Conservation (phyloP, 163 green algal species). For the Scenedesmus sp. region DNA sequence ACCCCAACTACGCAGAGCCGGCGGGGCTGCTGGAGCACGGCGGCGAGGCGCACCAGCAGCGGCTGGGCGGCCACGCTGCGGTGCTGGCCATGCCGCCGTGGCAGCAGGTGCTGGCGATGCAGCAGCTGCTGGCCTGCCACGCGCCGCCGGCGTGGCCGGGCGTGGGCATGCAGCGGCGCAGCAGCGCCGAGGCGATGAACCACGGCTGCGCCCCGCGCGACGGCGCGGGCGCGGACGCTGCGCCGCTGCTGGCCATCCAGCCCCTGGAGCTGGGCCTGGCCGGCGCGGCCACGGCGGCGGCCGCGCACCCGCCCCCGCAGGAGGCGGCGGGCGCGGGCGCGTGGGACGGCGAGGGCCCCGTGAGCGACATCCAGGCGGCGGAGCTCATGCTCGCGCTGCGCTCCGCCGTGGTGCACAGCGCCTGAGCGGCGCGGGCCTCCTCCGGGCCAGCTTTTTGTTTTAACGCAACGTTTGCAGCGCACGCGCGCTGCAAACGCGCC, state of each 20-base stretch:
- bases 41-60: neutral
- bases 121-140: neutral
- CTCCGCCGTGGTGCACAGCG: too few relatives aligned
- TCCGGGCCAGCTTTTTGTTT: too few relatives aligned
- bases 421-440: too few relatives aligned
- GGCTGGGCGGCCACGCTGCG: neutral
- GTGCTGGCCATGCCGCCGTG: neutral
- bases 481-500: too few relatives aligned
- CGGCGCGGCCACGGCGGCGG: too few relatives aligned
- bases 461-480: too few relatives aligned
- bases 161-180: neutral
- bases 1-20: slow-evolving; percentile 4
- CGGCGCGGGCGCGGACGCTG: neutral
- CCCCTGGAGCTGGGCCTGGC: slow-evolving; percentile 11
- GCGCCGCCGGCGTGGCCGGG: neutral
- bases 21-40: too few relatives aligned
- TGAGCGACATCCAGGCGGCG: slow-evolving; percentile 23
- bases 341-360: neutral
- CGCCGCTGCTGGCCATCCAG: slow-evolving; percentile 33
- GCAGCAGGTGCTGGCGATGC: slow-evolving; percentile 17
- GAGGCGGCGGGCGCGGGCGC: neutral
- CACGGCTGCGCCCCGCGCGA: neutral
- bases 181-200: neutral
- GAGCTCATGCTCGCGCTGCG: slow-evolving; percentile 38
- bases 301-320: neutral